Evolutionary conservation across 257 asterid species (phyloP), one percentile per base, ranked within the genome.

Genomic region (Solanum acaule): DNA sequence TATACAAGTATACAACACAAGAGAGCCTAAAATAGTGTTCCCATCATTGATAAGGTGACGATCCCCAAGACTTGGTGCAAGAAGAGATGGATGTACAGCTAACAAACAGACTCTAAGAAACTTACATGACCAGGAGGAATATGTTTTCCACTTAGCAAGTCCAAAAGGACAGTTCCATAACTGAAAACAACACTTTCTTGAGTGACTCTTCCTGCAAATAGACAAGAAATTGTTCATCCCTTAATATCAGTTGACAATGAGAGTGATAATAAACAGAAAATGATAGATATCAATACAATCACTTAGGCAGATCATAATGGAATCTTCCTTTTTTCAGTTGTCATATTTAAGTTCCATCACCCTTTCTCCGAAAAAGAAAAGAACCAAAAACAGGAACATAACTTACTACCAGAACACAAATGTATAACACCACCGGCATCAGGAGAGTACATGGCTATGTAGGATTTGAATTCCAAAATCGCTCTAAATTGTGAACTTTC

Each of bases 121-220:
- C 98, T 70, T 92, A 97, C 99, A 91, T 97, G 99, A 89, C 94
- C 94, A 77, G 99, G 99, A 91, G 99, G 99, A 83, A 97, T 96
- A 92, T 97, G 99, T 91, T 96, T 97, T 90, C 99, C 99, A 90
- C 99, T 97, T 77, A 97, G 99, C 90, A 97, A 98, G 94, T 97
- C 99, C 93, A 97, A 92, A 88, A 97, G 98, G 68, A 97, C 98
- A n/a, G 99, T 97, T 89, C 99, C 99, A 83, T 96, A 96, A 94
- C 99, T 97, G 92, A 96, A 97, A 87, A 93, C 94, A 88, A 97
- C 99, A 94, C 99, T 97, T 94, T 97, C 98, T 77, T 91, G 99
- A 87, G 99, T 97, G 84, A 97, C 99, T 94, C 99, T 94, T 86
- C 99, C 99, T 97, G 87, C 92, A 92, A 49, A 91, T 87, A 90